phyloP scores from a whole-genome alignment of 2,329 filamentous ascomycete genomes.

The Tetracladium maxilliforme region DNA sequence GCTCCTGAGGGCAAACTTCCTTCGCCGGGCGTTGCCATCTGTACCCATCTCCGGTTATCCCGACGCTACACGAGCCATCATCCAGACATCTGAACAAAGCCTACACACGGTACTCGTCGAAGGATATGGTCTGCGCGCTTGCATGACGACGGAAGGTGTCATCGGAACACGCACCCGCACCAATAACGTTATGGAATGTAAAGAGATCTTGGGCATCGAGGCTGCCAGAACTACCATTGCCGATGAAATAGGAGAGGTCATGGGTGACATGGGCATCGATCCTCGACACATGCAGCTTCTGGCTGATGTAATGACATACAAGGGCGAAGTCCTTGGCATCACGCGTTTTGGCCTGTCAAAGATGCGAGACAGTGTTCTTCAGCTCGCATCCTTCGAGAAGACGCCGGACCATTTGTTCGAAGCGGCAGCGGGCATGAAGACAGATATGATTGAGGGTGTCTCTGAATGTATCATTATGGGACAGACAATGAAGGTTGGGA shows the following conservation, averaged over 20 bases:
- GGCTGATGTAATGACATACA: conserved; percentile 98
- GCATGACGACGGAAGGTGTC: conserved; percentile 89
- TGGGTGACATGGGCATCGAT: conserved; percentile 91
- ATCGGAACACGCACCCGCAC: conserved; percentile 59
- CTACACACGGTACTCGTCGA: conserved; percentile 74
- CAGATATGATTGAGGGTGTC: conserved; percentile 83
- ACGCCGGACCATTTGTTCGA: conserved; percentile 96
- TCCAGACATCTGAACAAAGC: conserved; percentile 60
- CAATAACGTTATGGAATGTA: conserved; percentile 85
- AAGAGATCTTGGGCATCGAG: conserved; percentile 84
- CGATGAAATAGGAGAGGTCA: conserved; percentile 74
- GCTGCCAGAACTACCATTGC: conserved; percentile 84
- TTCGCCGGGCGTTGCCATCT: conserved; percentile 67
- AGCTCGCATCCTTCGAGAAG: conserved; percentile 94
- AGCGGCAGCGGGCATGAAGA: conserved; percentile 82
- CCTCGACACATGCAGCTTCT: conserved; percentile 95
- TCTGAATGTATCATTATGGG: conserved; percentile 98
- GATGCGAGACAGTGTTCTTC: conserved; percentile 87
- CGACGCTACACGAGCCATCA: conserved; percentile 73
- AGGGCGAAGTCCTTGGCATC: conserved; percentile 91
- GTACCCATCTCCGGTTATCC: conserved; percentile 87
- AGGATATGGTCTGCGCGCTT: conserved; percentile 78
- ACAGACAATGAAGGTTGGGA: conserved; percentile 83
- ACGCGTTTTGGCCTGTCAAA: conserved; percentile 92
- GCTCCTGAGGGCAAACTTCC: conserved; percentile 66